Base-by-base conservation (phyloP, 2,329 filamentous ascomycete genomes). In the Mariannaea sp. region DNA sequence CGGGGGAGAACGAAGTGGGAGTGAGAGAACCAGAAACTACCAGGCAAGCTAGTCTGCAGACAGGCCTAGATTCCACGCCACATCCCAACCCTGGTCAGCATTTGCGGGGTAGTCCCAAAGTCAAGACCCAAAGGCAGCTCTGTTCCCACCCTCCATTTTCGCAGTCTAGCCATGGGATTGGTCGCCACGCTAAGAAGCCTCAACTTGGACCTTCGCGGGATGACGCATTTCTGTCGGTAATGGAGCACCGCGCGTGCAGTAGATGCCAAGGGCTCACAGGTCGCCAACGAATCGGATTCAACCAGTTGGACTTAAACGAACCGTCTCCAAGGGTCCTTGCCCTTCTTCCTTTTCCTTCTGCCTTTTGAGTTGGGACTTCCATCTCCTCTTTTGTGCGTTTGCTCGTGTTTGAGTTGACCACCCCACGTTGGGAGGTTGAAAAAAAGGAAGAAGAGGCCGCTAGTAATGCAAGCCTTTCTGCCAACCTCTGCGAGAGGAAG, bases 221-320 rank as follows among this genome's bases (percentile, higher is more conserved):
- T 65, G 62, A 65, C 62, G 62, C 62, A 65, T 64, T 57, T 40
- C 60, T 65, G 62, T 59, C 62, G 62, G 62, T 65, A 65, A 64
- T 63, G 48, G 49, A 32, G 41, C 44, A 22, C 53, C 16, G 40
- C 16, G 40, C 38, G 39, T 51, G 44, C 47, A 47, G 52, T 47
- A 55, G 36, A 41, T 35, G 41, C 20, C 43, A 39, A 47, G 42
- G 32, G 44, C 49, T 46, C 46, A 42, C 49, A 50, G 54, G 33
- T 9, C 29, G 24, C 29, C 39, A 38, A 55, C 62, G 58, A 65
- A 65, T 65, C 60, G 60, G 62, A 57, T 56, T 33, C 36, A 7
- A n/a, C 9, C 20, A 27, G 30, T 17, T 16, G 7, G 29, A 20
- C 36, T 32, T 48, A 20, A 26, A 43, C 32, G 44, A 53, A 49